phyloP scores from a whole-genome alignment of 2,329 filamentous ascomycete genomes.

The Alternaria conjuncta region DNA sequence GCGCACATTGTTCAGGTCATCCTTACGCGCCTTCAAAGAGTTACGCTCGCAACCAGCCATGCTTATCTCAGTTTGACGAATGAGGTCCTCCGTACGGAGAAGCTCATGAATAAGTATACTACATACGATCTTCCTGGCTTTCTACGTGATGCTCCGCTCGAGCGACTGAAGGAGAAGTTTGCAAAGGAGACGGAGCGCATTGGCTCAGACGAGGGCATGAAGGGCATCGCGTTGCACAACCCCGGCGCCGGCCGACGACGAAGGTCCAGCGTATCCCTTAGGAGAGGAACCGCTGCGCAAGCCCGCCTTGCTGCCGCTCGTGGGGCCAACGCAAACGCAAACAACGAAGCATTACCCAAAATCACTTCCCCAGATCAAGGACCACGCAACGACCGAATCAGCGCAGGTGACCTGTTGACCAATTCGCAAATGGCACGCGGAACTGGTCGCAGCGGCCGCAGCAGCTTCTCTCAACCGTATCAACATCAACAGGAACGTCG shows the following conservation, averaged over 20 bases:
- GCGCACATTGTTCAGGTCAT: conserved; percentile 98
- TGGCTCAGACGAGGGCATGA: conserved; percentile 79
- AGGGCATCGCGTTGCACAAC: conserved; percentile 96
- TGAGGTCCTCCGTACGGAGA: conserved; percentile 91
- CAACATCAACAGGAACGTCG: conserved; percentile 53
- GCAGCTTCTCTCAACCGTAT: conserved; percentile 58
- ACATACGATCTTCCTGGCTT: conserved; percentile 91
- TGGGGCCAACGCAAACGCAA: conserved; percentile 38
- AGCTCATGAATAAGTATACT: conserved; percentile 91
- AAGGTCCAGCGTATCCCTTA: conserved; percentile 71
- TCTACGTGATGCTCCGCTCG: conserved; percentile 80
- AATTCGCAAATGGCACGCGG: conserved; percentile 75
- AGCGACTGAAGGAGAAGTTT: conserved; percentile 92
- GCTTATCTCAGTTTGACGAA: conserved; percentile 90
- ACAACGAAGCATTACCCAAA: conserved; percentile 24
- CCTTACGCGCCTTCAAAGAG: conserved; percentile 88
- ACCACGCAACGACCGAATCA: conserved; percentile 42
- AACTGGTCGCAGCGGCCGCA: conserved; percentile 57
- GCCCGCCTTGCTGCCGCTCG: conserved; percentile 63
- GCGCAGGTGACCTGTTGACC: conserved; percentile 75
- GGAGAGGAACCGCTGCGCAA: conserved; percentile 80
- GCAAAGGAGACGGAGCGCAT: conserved; percentile 81
- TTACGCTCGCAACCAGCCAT: conserved; percentile 93
- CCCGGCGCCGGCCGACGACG: conserved; percentile 69
- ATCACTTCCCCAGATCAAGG: conserved; percentile 34